A percentile compares a stretch with the other conserved stretches of the same genome.
Evolutionary conservation across 306 rosid genomes (phyloP).

Genomic region (Fagus sylvatica): DNA sequence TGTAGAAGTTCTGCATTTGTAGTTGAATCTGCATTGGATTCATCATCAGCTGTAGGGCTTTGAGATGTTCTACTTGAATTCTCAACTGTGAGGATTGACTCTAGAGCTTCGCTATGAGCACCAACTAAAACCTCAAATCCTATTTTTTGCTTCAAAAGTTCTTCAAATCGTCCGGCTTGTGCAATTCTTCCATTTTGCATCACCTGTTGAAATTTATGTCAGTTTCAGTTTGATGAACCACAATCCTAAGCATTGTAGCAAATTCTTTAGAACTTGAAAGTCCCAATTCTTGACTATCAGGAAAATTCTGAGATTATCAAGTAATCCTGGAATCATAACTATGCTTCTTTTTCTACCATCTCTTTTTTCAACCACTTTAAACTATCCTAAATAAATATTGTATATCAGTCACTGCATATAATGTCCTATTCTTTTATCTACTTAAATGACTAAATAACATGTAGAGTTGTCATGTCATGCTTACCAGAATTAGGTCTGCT

Average conservation of each 20-base stretch:
- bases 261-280: neutral
- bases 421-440: neutral
- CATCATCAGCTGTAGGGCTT: constrained; percentile 42
- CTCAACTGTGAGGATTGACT: constrained; percentile 65
- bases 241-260: neutral
- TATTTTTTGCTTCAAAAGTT: constrained; percentile 75
- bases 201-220: constrained; percentile 52
- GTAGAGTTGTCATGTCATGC: constrained; percentile 15
- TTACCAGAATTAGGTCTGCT: constrained; percentile 89
- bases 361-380: neutral
- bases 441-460: constrained; percentile 1
- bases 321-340: neutral
- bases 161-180: constrained; percentile 83
- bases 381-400: neutral
- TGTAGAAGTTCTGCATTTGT: constrained; percentile 37
- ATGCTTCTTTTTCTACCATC: neutral
- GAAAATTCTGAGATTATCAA: neutral
- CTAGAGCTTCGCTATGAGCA: constrained; percentile 89
- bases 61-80: constrained; percentile 50
- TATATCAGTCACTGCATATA: neutral
- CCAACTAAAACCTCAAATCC: constrained; percentile 92
- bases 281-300: neutral
- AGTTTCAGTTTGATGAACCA: constrained; percentile 11
- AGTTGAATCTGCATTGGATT: constrained; percentile 36
- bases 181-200: constrained; percentile 88